Evolutionary conservation across 2,329 filamentous ascomycete genomes (phyloP).

Genomic region (Thelonectria rubi): DNA sequence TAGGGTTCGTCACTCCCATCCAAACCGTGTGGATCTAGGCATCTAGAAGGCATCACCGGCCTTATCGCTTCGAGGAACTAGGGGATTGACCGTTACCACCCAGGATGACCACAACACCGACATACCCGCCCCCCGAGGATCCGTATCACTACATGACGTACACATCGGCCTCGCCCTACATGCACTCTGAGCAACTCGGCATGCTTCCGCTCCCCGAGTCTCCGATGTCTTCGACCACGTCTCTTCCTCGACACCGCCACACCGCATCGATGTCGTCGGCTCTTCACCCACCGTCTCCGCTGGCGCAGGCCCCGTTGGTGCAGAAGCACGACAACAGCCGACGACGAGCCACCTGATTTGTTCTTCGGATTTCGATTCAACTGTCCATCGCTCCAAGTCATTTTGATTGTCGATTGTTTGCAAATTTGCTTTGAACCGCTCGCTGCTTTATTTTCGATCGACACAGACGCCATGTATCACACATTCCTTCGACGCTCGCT

Average conservation of each 20-base stretch:
- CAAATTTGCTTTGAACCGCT: slow-evolving; percentile 29
- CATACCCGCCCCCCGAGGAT: slow-evolving; percentile 56
- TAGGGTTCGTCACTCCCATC: slow-evolving; percentile 71
- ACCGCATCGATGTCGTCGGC: slow-evolving; percentile 48
- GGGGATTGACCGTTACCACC: slow-evolving; percentile 64
- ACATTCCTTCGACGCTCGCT: slow-evolving; percentile 51
- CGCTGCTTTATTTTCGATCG: slow-evolving; percentile 39
- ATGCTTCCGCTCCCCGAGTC: slow-evolving; percentile 59
- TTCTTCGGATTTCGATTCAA: slow-evolving; percentile 34
- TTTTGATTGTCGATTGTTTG: slow-evolving; percentile 31
- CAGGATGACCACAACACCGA: slow-evolving; percentile 61
- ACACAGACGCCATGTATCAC: slow-evolving; percentile 49
- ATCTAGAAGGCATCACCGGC: slow-evolving; percentile 51
- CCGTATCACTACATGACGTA: slow-evolving; percentile 49
- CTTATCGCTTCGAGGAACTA: slow-evolving; percentile 50
- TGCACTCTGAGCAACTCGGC: slow-evolving; percentile 53
- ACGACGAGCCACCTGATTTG: slow-evolving; percentile 44
- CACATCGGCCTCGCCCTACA: slow-evolving; percentile 55
- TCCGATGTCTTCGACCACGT: slow-evolving; percentile 48
- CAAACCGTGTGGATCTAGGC: slow-evolving; percentile 69
- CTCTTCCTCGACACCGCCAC: slow-evolving; percentile 52
- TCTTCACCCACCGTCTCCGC: slow-evolving; percentile 49
- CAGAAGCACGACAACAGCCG: slow-evolving; percentile 47
- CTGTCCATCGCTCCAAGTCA: slow-evolving; percentile 26
- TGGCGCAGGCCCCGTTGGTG: slow-evolving; percentile 46